These are phyloP conservation scores for Calocera cornea DNA, from an alignment of 768 basidiomycete species.

Conservation along the genomic window DNA sequence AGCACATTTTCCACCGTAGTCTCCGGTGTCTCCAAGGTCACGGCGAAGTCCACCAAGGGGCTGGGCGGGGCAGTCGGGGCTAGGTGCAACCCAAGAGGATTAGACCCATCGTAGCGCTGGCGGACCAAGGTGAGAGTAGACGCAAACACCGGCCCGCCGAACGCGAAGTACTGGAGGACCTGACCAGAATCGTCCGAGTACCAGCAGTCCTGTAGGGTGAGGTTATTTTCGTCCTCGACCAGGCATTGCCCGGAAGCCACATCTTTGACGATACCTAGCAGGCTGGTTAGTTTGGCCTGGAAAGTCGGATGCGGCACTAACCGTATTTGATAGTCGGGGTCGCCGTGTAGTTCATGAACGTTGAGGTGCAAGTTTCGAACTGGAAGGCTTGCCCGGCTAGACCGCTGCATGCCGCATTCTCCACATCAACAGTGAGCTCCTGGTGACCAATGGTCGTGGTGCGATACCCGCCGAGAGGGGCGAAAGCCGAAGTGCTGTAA, in stretches of 20 bases:
- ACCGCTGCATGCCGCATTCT: neutral
- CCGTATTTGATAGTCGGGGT: neutral
- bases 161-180: neutral
- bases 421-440: neutral
- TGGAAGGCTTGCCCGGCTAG: neutral
- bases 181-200: neutral
- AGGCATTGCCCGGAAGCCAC: neutral
- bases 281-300: neutral
- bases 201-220: neutral
- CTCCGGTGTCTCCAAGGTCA: neutral
- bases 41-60: neutral
- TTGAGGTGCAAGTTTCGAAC: neutral
- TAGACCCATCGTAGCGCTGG: neutral
- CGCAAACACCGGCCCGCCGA: neutral
- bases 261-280: neutral
- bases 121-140: neutral
- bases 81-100: neutral
- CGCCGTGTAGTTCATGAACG: neutral
- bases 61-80: neutral
- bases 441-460: neutral
- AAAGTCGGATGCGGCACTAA: neutral
- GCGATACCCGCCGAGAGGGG: neutral
- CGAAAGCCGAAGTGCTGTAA: neutral
- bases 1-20: neutral
- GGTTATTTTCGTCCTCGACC: neutral